Evolutionary conservation across 257 asterid genomes (phyloP).

Genomic region (Solanum appendiculatum): DNA sequence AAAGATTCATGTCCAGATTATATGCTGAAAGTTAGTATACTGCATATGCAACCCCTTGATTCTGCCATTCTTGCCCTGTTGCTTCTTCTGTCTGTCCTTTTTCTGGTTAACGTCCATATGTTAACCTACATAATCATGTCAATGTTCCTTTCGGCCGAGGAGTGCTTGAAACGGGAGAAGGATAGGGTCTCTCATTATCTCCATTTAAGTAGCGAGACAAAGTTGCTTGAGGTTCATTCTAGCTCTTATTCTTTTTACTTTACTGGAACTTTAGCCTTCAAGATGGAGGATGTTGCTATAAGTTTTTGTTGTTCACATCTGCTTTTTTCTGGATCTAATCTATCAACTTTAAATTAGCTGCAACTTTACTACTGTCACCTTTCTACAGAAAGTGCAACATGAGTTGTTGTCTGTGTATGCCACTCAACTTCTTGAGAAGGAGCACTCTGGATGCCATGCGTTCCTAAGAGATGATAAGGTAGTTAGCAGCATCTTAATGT

Average conservation of each 20-base stretch:
- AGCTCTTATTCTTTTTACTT: constrained; percentile 1
- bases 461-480: constrained; percentile 95
- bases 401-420: constrained; percentile 90
- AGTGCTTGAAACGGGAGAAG: constrained; percentile 70
- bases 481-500: neutral
- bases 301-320: neutral
- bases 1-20: constrained; percentile 98
- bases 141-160: constrained; percentile 56
- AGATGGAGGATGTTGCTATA: neutral
- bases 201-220: constrained; percentile 88
- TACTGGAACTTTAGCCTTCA: neutral
- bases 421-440: constrained; percentile 87
- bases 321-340: neutral
- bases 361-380: neutral
- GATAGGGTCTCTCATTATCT: constrained; percentile 93
- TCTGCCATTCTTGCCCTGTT: neutral
- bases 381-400: constrained; percentile 65
- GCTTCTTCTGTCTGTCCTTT: neutral
- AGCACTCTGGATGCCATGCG: constrained; percentile 95
- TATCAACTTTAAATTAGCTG: neutral
- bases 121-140: neutral
- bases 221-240: constrained; percentile 86
- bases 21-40: constrained; percentile 61
- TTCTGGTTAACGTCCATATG: neutral
- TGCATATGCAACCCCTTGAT: neutral